A percentile compares a stretch with the other conserved stretches of the same genome.
phyloP scores from a whole-genome alignment of 225 moss, liverwort and hornwort genomes.

The Neckera pumila region DNA sequence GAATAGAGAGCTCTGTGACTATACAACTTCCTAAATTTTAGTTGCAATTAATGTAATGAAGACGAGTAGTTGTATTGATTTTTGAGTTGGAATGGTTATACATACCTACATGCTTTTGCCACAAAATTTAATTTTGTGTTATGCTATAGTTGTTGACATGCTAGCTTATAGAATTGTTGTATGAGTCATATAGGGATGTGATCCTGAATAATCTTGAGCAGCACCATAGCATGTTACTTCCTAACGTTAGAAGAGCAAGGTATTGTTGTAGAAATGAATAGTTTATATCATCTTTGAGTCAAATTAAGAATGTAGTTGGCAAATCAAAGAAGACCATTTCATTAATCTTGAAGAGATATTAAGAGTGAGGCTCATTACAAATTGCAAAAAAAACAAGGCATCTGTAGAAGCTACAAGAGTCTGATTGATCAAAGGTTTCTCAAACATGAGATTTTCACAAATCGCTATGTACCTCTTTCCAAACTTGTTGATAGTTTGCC shows the following conservation, averaged over 20 bases:
- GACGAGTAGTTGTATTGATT: too few relatives aligned
- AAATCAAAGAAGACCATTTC: background rate
- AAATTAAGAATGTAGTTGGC: background rate
- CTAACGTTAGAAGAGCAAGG: background rate
- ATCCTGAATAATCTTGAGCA: background rate
- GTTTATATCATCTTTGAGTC: background rate
- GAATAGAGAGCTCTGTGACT: too few relatives aligned
- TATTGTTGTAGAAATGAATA: background rate
- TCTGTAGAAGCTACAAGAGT: rapidly evolving
- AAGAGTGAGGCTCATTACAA: background rate
- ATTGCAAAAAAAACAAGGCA: background rate
- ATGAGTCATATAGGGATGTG: background rate
- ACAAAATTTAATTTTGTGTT: too few relatives aligned
- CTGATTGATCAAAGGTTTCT: background rate
- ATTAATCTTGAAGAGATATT: background rate
- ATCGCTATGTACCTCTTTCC: background rate
- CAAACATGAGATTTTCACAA: background rate
- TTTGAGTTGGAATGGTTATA: too few relatives aligned
- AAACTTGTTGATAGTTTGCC: too few relatives aligned
- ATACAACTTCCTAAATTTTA: too few relatives aligned
- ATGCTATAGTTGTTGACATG: too few relatives aligned
- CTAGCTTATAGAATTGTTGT: background rate
- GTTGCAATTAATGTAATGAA: too few relatives aligned
- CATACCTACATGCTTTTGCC: too few relatives aligned
- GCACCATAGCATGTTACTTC: background rate